Evolutionary conservation across 78 protist species (phyloP).

Genomic region (Guillardia theta): DNA sequence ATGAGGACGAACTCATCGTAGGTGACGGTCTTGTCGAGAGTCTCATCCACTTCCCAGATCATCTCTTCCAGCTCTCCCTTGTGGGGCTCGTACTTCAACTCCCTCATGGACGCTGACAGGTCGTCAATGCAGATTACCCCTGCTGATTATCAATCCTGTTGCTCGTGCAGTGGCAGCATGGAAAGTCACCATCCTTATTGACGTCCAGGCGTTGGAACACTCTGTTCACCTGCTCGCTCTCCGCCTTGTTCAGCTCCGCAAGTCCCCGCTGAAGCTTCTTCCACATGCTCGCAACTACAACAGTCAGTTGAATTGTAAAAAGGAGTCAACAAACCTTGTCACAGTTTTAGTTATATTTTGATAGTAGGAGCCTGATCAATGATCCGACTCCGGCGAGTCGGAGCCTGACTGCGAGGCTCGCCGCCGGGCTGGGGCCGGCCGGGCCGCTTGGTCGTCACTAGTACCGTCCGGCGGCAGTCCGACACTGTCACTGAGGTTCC

Average conservation of each 20-base stretch:
- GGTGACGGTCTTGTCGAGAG: neutral
- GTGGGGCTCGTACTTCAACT: neutral
- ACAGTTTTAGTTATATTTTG: too few species aligned
- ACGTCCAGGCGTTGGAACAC: neutral
- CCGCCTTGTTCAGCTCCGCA: neutral
- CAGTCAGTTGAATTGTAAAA: too few species aligned
- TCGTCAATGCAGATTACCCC: neutral
- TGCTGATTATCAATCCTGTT: neutral
- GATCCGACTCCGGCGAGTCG: too few species aligned
- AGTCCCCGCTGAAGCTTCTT: neutral
- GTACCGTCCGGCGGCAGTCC: too few species aligned
- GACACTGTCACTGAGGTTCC: too few species aligned
- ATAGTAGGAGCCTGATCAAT: too few species aligned
- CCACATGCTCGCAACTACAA: neutral
- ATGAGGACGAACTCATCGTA: neutral
- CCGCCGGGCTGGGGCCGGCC: too few species aligned
- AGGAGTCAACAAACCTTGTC: too few species aligned
- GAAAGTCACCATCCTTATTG: neutral
- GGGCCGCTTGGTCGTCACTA: too few species aligned
- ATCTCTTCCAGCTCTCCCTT: constrained; percentile 7
- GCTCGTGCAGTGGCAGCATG: neutral
- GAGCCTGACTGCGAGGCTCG: too few species aligned
- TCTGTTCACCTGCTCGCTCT: neutral
- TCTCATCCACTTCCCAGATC: constrained; percentile 16
- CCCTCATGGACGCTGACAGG: neutral